phyloP scores from a whole-genome alignment of 495 filamentous ascomycete species.

The Oidiodendron maius region DNA sequence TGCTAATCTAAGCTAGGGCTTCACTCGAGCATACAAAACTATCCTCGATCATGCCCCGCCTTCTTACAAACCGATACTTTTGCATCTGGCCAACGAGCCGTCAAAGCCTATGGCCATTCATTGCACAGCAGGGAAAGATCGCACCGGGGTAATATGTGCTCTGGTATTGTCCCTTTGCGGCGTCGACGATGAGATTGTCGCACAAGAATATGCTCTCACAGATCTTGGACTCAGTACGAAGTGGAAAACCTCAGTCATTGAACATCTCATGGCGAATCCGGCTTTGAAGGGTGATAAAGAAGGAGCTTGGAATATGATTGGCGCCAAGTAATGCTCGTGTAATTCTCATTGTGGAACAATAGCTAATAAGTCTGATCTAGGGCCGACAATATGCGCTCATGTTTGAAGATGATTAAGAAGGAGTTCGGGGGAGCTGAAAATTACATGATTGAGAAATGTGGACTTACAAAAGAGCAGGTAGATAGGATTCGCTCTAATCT shows the following conservation, averaged over 20 bases:
- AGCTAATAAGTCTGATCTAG: constrained; percentile 24
- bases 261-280: constrained; percentile 34
- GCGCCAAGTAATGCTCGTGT: constrained; percentile 35
- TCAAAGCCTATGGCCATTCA: constrained; percentile 43
- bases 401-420: constrained; percentile 41
- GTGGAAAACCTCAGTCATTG: constrained; percentile 35
- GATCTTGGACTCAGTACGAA: constrained; percentile 42
- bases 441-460: constrained; percentile 46
- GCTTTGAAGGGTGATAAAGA: constrained; percentile 29
- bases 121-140: constrained; percentile 59
- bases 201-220: constrained; percentile 57
- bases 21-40: constrained; percentile 19
- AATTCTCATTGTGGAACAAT: constrained; percentile 1
- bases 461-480: constrained; percentile 44
- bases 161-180: constrained; percentile 53
- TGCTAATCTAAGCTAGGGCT: constrained; percentile 17
- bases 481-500: constrained; percentile 42
- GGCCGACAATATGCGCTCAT: constrained; percentile 47
- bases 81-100: constrained; percentile 21
- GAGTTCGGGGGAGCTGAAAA: constrained; percentile 50
- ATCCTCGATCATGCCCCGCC: constrained; percentile 20
- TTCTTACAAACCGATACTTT: constrained; percentile 20
- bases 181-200: constrained; percentile 47
- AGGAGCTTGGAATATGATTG: constrained; percentile 45
- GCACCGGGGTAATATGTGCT: constrained; percentile 58